A percentile compares a stretch with the other conserved stretches of the same genome.
These are phyloP conservation scores for Penicillium egyptiacum DNA, from an alignment of 495 filamentous ascomycete species.

Conservation along the genomic window DNA sequence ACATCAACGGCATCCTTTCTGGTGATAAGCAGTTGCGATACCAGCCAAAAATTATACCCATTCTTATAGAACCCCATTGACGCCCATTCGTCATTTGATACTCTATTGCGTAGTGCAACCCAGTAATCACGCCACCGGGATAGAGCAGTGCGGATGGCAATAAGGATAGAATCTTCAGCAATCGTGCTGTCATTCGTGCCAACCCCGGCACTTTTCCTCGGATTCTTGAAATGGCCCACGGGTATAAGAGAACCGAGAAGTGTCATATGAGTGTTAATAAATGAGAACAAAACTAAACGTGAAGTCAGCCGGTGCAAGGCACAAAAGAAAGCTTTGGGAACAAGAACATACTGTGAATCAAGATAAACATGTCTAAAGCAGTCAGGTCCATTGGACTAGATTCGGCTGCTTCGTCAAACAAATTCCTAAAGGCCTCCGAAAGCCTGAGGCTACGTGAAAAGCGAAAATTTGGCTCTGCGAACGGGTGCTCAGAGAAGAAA, in stretches of 20 bases:
- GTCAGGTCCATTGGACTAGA: constrained; percentile 25
- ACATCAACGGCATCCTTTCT: constrained; percentile 49
- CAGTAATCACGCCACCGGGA: constrained; percentile 43
- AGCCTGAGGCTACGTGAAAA: constrained; percentile 35
- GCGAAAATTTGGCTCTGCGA: constrained; percentile 37
- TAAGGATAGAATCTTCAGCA: constrained; percentile 39
- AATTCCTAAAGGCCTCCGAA: constrained; percentile 35
- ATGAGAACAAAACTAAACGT: constrained; percentile 40
- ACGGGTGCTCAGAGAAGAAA: constrained; percentile 43
- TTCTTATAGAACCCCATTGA: constrained; percentile 50
- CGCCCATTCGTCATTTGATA: constrained; percentile 41
- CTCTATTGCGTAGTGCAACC: constrained; percentile 32
- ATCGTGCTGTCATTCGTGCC: constrained; percentile 12
- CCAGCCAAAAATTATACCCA: constrained; percentile 49
- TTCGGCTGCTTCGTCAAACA: constrained; percentile 31
- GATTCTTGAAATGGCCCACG: constrained; percentile 6
- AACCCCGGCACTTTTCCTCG: constrained; percentile 3
- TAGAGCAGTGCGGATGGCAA: constrained; percentile 37
- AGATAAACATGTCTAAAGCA: constrained; percentile 44
- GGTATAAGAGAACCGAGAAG: constrained; percentile 35
- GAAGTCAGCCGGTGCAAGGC: constrained; percentile 6
- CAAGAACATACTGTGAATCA: constrained; percentile 43
- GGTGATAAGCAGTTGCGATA: constrained; percentile 47
- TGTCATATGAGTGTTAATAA: constrained; percentile 48
- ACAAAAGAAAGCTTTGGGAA: neutral